Conservation (phyloP, 2,329 filamentous ascomycete species). For the Talaromyces marneffei region DNA sequence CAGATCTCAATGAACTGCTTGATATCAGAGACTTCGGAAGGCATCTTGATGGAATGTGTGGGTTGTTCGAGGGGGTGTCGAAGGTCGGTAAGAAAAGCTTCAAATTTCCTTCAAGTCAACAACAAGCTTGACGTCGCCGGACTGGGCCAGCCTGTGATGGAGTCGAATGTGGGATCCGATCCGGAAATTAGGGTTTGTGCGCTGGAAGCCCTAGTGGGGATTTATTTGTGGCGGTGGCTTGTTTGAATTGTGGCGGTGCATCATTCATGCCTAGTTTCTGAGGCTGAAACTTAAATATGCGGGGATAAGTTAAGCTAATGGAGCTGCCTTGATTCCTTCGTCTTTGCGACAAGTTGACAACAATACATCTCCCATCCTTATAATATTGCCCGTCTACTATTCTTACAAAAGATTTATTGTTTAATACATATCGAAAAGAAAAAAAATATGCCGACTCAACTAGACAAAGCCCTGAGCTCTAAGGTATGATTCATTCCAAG, state of each 20-base stretch:
- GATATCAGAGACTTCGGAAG: constrained; percentile 96
- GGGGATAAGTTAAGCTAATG: not conserved
- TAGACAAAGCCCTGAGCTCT: constrained; percentile 64
- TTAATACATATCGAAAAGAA: not conserved
- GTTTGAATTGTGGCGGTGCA: constrained; percentile 6
- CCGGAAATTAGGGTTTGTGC: constrained; percentile 23
- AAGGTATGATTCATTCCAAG: constrained; percentile 48
- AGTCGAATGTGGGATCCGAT: constrained; percentile 16
- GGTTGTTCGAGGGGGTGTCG: constrained; percentile 11
- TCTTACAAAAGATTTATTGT: not conserved
- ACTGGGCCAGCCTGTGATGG: not conserved
- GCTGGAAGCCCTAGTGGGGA: constrained; percentile 15
- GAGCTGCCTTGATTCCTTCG: not conserved
- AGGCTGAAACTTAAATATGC: not conserved
- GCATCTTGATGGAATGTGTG: constrained; percentile 69
- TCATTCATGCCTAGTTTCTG: not conserved
- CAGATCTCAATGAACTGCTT: constrained; percentile 99
- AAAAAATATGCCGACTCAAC: constrained; percentile 57
- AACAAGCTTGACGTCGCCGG: constrained; percentile 11
- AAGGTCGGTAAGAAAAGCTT: not conserved
- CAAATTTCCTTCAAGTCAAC: not conserved
- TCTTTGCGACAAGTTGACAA: not conserved
- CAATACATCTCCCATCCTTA: not conserved
- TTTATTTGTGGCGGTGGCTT: constrained; percentile 4
- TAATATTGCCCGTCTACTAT: not conserved